phyloP scores from a whole-genome alignment of 441 rosid genomes.

The Erodium texanum region DNA sequence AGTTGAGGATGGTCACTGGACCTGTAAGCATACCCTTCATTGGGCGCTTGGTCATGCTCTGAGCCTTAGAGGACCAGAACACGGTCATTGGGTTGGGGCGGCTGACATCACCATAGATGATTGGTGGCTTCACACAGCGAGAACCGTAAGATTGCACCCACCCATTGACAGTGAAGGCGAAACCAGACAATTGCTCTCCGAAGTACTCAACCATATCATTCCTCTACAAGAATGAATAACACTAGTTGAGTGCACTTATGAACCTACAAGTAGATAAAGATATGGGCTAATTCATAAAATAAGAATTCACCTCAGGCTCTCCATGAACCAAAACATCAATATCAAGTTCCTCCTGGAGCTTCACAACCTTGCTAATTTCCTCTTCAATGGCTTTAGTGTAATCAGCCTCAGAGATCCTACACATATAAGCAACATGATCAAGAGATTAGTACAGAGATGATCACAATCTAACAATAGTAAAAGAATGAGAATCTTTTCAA shows the following conservation, averaged over 20 bases:
- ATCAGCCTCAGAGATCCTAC: slow-evolving; percentile 76
- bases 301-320: slow-evolving; percentile 45
- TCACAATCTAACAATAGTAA: background rate
- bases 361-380: slow-evolving; percentile 81
- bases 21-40: slow-evolving; percentile 99
- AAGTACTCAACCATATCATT: slow-evolving; percentile 99
- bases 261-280: too few relatives aligned
- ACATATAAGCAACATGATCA: background rate
- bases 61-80: slow-evolving; percentile 89
- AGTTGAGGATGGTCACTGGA: slow-evolving; percentile 93
- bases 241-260: slow-evolving; percentile 29
- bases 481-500: background rate
- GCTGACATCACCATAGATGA: slow-evolving; percentile 96
- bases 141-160: slow-evolving; percentile 99
- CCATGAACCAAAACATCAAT: slow-evolving; percentile 96
- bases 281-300: too few relatives aligned
- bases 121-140: slow-evolving; percentile 95
- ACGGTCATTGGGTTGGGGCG: slow-evolving; percentile 96
- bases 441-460: background rate
- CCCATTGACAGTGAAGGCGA: slow-evolving; percentile 85
- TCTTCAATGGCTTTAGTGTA: slow-evolving; percentile 74
- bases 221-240: slow-evolving; percentile 43
- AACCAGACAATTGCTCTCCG: slow-evolving; percentile 92
- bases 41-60: slow-evolving; percentile 88
- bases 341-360: slow-evolving; percentile 82